Base-by-base conservation (phyloP, 163 green algal species). In the Dunaliella salina region DNA sequence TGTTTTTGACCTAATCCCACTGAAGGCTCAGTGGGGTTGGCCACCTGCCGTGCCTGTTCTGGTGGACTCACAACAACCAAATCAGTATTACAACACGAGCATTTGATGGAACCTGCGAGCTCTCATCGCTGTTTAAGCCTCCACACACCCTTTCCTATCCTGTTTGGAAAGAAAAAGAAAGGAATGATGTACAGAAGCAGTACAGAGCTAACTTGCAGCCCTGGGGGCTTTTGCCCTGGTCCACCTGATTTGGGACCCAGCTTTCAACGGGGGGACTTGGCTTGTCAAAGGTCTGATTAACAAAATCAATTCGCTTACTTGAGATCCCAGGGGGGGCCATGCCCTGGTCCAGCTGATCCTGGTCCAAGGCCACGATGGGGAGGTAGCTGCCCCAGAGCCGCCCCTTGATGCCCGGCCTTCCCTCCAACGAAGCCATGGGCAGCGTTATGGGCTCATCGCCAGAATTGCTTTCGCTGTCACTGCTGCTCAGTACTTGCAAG, bases 341-440 rank as follows among this genome's bases (percentile, higher is more conserved):
- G 11, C 91, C 92, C 22, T 93, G 33, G 30, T 34, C 20, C 25
- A 81, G 67, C 59, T 85, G 30, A 18, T 81, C 88, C 29, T 84
- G n/a, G 20, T 71, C 34, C 13, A 89, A 84, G 18, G 84, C 35
- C 69, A 92, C 91, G 17, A 96, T 75, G 0, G 97, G 97, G 63
- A 99, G 86, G 86, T 98, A 98, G 57, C 95, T 97, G 33, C 94
- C 97, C 90, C 94, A 99, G 33, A 98, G 92, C 84, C 85, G 79
- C 72, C 86, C 87, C n/a, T 84, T 81, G 72, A 94, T 89, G 80
- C 93, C 89, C 45, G 88, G 85, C 81, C 91, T 88, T 50, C 93
- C 93, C 78, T 96, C 90, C 45, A 99, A 88, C 13, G 86, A 92
- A 1, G 95, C 96, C 92, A 98, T 95, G 32, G 96, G 95, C 35